Percentiles rank a stretch among this genome's conserved stretches.
Evolutionary conservation across 2,329 filamentous ascomycete genomes (phyloP).

Genomic region (Calycina herbarum): DNA sequence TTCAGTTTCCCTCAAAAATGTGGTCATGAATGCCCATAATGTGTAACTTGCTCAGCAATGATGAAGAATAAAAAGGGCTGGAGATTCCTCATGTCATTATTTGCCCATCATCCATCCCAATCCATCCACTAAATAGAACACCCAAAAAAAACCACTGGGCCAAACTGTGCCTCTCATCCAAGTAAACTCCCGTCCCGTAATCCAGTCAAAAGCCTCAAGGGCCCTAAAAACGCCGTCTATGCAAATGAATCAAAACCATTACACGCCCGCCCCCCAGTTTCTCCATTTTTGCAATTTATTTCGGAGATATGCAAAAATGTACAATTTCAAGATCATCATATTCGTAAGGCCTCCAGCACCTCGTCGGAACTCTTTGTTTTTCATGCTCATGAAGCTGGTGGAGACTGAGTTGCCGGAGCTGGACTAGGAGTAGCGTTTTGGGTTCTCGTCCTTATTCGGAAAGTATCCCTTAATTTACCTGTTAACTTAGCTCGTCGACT

Average conservation of each 20-base stretch:
- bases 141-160: background rate
- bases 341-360: constrained; percentile 5
- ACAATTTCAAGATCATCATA: constrained; percentile 10
- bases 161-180: background rate
- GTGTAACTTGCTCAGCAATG: background rate
- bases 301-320: constrained; percentile 1
- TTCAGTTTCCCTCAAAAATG: background rate
- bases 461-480: constrained; percentile 31
- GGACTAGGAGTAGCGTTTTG: constrained; percentile 18
- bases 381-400: background rate
- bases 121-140: background rate
- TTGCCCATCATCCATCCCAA: background rate
- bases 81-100: background rate
- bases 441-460: constrained; percentile 33
- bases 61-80: background rate
- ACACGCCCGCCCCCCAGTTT: background rate
- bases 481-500: constrained; percentile 34
- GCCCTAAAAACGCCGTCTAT: constrained; percentile 8
- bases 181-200: background rate
- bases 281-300: background rate
- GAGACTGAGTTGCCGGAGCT: background rate
- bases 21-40: too few species aligned
- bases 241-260: background rate
- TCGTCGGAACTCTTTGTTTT: background rate
- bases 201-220: background rate